phyloP scores from a whole-genome alignment of 345 rosid genomes.

The Pelargonium nanum region DNA sequence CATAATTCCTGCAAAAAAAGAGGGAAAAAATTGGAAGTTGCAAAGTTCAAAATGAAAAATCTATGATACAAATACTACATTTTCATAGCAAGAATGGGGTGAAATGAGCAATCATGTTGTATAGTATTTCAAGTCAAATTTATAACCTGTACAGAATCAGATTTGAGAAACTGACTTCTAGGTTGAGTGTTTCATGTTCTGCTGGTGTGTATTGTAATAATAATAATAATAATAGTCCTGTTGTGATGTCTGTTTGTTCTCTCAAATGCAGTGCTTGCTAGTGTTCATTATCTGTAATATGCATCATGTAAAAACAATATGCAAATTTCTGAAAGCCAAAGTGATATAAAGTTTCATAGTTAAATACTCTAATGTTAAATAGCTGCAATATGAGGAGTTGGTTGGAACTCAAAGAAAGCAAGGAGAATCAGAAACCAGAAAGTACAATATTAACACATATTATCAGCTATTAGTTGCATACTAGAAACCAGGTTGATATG shows the following conservation, averaged over 20 bases:
- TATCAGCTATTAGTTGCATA: background rate
- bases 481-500: background rate
- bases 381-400: too few relatives aligned
- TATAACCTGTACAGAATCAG: conserved; percentile 26
- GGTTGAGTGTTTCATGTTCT: conserved; percentile 5
- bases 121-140: conserved; percentile 13
- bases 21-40: background rate
- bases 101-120: conserved; percentile 16
- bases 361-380: too few relatives aligned
- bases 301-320: too few relatives aligned
- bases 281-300: background rate
- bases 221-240: background rate
- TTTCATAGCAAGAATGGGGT: background rate
- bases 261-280: background rate
- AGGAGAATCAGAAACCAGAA: too few relatives aligned
- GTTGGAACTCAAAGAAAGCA: too few relatives aligned
- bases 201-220: background rate
- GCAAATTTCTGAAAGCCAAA: too few relatives aligned
- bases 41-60: background rate
- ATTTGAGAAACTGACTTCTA: conserved; percentile 18
- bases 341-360: too few relatives aligned
- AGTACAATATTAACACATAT: too few relatives aligned
- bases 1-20: background rate
- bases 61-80: background rate
- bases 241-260: conserved; percentile 1